Base-by-base conservation (phyloP, 2,329 filamentous ascomycete species). In the Seiridium cupressi region DNA sequence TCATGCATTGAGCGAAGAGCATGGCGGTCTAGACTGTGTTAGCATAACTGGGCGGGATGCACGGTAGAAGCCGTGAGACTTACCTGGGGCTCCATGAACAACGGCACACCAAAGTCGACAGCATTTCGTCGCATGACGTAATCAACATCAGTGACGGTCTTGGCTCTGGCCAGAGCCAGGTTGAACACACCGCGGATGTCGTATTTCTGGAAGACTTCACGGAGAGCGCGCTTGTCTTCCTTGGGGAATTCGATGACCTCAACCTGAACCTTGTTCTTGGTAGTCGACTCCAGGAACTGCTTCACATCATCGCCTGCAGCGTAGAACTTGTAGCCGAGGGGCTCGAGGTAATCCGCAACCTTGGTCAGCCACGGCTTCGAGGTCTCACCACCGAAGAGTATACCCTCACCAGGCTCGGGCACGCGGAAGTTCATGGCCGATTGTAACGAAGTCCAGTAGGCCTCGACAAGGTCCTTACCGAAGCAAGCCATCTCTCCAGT, bases 401-500 rank as follows among this genome's bases (percentile, higher is more conserved):
- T 88, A 79, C 95, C 94, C 83, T 97, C 93, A 66, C 95, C 95
- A 57, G 93, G 91, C 76, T 96, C 89, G 48, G 95, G 95, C 71
- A 97, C 86, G 68, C 93, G 92, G 91, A 98, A 98, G 87, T 98
- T 99, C 94, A 98, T 99, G 70, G 92, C 94, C 26, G 92, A 95
- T 79, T 99, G 95, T 63, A 97, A 83, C 18, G 93, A 96, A 34
- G 93, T 84, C 95, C 95, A 99, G 86, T 99, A 99, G 58, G 95
- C 95, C 76, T 99, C 95, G 55, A 98, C 84, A 9, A 99, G 86
- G 72, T 97, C 84, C 81, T 95, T 97, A 65, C 95, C 95, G 79
- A 99, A 99, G 82, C 95, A 98, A 66, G 95, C 95, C 84, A 99
- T 97, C 80, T 99, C 95, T 76, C 95, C 95, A 18, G 95, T 99